Percentiles rank a stretch among this genome's conserved stretches.
Evolutionary conservation across 148 eudicot species (phyloP).

Genomic region (Fagopyrum tataricum): DNA sequence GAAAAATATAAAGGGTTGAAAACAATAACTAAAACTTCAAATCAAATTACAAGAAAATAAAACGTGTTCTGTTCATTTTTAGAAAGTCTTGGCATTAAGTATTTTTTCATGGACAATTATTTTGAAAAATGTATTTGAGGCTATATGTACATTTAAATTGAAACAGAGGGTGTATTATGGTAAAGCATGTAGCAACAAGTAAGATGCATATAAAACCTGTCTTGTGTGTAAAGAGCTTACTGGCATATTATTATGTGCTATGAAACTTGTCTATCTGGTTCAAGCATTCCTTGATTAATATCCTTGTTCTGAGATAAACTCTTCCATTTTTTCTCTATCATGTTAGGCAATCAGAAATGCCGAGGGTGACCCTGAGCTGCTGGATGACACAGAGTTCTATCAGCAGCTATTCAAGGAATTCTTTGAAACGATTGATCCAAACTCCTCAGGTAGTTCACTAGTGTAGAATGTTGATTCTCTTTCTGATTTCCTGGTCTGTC

Average conservation of each 20-base stretch:
- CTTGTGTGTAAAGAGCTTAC: neutral
- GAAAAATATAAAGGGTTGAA: too few species aligned
- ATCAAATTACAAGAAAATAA: too few species aligned
- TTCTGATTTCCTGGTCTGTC: neutral
- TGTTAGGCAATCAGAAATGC: conserved; percentile 33
- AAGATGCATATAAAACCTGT: neutral
- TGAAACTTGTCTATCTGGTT: neutral
- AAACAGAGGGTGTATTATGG: neutral
- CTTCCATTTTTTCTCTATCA: conserved; percentile 3
- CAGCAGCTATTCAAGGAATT: conserved; percentile 87
- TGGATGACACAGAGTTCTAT: conserved; percentile 82
- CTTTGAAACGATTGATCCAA: conserved; percentile 63
- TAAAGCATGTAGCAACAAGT: neutral
- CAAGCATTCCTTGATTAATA: neutral
- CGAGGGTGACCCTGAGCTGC: conserved; percentile 83
- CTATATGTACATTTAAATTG: too few species aligned
- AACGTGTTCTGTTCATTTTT: too few species aligned
- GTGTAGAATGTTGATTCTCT: neutral
- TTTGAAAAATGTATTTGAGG: too few species aligned
- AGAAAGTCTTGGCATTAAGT: too few species aligned
- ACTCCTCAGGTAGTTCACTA: conserved; percentile 51
- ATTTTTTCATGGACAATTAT: too few species aligned
- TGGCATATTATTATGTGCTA: neutral
- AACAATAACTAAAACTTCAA: too few species aligned
- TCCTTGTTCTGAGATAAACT: neutral